phyloP scores from a whole-genome alignment of 2,329 filamentous ascomycete species.

The Ceratocystis colombiana region DNA sequence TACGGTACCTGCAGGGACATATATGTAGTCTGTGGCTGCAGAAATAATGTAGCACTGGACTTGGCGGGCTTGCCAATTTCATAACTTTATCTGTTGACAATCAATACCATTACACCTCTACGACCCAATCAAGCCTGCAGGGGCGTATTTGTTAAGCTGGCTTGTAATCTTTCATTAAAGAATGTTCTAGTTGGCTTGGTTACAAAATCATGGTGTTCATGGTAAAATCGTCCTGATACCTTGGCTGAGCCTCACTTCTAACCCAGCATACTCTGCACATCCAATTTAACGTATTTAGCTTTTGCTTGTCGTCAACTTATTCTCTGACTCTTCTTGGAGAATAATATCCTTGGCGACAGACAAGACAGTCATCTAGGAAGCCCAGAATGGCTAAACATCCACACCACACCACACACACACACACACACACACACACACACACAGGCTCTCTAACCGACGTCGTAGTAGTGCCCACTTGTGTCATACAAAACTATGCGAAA shows the following conservation, averaged over 20 bases:
- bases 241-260: neutral
- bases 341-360: neutral
- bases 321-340: neutral
- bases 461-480: conserved; percentile 6
- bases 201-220: neutral
- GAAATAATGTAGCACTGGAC: neutral
- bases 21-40: neutral
- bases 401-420: no score
- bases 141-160: neutral
- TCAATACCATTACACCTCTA: neutral
- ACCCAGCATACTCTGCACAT: neutral
- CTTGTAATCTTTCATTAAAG: neutral
- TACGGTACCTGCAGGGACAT: no score
- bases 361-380: neutral
- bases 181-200: neutral
- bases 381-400: neutral
- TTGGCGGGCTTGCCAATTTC: neutral
- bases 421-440: no score
- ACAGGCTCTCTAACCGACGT: neutral
- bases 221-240: neutral
- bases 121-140: neutral
- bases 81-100: neutral
- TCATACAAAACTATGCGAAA: neutral
- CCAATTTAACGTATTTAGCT: neutral
- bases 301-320: neutral